These are phyloP conservation scores for Microdochium paspali DNA, from an alignment of 2,329 filamentous ascomycete genomes.

Conservation along the genomic window DNA sequence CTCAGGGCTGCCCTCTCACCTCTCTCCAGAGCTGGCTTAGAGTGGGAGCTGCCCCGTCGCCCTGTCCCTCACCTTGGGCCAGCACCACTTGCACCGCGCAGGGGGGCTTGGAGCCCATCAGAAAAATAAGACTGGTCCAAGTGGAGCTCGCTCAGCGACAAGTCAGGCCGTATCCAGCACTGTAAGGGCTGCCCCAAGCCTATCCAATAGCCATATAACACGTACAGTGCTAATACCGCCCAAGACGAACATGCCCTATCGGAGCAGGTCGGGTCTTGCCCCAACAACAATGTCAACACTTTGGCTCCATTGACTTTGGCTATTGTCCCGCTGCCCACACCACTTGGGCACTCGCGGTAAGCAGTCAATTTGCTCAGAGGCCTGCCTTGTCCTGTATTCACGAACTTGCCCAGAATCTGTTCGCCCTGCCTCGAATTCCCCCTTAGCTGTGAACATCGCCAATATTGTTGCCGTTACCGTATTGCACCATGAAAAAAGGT, in stretches of 20 bases:
- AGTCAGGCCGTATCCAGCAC: not conserved
- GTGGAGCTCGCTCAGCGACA: not conserved
- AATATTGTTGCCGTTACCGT: too few relatives aligned
- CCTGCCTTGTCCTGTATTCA: too few relatives aligned
- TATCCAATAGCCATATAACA: not conserved
- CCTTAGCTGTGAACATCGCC: too few relatives aligned
- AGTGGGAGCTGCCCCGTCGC: too few relatives aligned
- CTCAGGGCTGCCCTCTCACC: not conserved
- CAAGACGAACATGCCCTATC: not conserved
- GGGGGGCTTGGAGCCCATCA: not conserved
- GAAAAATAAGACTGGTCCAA: not conserved
- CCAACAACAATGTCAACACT: constrained; percentile 1
- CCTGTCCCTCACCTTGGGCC: too few relatives aligned
- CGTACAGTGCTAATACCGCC: not conserved
- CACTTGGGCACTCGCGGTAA: too few relatives aligned
- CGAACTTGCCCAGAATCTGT: too few relatives aligned
- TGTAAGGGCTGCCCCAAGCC: not conserved
- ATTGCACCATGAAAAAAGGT: too few relatives aligned
- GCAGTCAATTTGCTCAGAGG: too few relatives aligned
- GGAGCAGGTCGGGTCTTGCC: not conserved
- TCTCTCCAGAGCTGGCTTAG: too few relatives aligned
- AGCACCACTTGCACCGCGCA: not conserved
- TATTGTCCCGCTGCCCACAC: not conserved
- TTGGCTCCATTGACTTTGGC: not conserved
- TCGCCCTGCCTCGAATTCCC: too few relatives aligned